Evolutionary conservation across 75 land plant species (phyloP).

Genomic region (Pinus taeda): DNA sequence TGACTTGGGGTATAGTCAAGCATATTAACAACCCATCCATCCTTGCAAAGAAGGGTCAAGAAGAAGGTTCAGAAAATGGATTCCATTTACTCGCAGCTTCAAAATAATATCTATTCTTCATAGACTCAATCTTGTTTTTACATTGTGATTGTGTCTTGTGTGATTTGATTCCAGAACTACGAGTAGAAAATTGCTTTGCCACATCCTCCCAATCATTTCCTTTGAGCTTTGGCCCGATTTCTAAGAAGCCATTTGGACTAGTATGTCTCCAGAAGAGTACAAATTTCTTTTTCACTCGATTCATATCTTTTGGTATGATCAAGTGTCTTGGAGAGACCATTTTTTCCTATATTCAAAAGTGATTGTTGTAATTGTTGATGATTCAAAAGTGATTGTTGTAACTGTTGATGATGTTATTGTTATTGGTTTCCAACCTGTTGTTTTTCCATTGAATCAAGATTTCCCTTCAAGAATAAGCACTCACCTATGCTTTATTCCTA

Average conservation of each 20-base stretch:
- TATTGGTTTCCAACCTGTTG: conserved; percentile 1
- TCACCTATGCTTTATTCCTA: neutral
- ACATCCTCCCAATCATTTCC: conserved; percentile 62
- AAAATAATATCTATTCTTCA: conserved; percentile 57
- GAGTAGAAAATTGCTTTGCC: conserved; percentile 35
- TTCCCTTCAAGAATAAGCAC: neutral
- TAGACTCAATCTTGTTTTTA: conserved; percentile 64
- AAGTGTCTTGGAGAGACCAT: conserved; percentile 9
- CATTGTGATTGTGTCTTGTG: conserved; percentile 46
- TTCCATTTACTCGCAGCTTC: conserved; percentile 20
- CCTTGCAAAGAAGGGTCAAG: conserved; percentile 36
- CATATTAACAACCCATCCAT: conserved; percentile 28
- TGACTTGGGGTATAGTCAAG: conserved; percentile 6
- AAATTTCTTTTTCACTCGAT: conserved; percentile 53
- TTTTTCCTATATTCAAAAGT: neutral
- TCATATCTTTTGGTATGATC: conserved; percentile 36
- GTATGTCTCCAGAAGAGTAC: conserved; percentile 45
- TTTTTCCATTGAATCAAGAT: conserved; percentile 6
- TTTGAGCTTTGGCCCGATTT: conserved; percentile 50
- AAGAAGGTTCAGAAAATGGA: conserved; percentile 10
- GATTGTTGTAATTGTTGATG: neutral
- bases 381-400: neutral
- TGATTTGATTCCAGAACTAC: conserved; percentile 25
- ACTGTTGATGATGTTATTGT: neutral
- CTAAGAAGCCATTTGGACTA: conserved; percentile 41